Evolutionary conservation across 495 filamentous ascomycete genomes (phyloP).

Genomic region (Penicillium cataractarum): DNA sequence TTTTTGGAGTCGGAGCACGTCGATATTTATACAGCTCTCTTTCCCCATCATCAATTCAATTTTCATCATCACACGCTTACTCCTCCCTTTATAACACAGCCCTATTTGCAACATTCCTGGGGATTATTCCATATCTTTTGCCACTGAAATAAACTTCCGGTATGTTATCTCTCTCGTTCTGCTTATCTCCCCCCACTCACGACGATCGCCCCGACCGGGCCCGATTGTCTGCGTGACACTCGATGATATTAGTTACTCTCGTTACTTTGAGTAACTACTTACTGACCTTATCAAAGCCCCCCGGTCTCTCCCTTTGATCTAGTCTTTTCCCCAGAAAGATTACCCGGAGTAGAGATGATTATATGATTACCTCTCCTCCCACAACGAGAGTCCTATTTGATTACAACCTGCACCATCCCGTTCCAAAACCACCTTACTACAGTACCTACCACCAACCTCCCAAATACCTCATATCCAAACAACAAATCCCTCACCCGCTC

Average conservation of each 20-base stretch:
- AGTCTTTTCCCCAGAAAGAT: background rate
- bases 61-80: background rate
- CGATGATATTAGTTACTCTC: too few relatives aligned
- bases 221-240: conserved; percentile 1
- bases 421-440: background rate
- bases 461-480: conserved; percentile 6
- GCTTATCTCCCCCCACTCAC: conserved; percentile 42
- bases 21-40: background rate
- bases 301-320: background rate
- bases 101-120: background rate
- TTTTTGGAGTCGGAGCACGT: background rate
- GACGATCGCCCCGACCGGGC: conserved; percentile 22
- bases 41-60: background rate
- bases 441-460: background rate
- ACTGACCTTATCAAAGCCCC: conserved; percentile 20
- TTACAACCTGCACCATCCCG: conserved; percentile 8
- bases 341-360: background rate
- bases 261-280: background rate
- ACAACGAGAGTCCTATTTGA: background rate
- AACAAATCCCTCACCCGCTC: background rate
- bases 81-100: background rate
- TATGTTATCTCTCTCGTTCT: background rate
- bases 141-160: background rate
- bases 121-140: background rate
- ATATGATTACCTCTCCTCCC: background rate